phyloP scores from a whole-genome alignment of 305 asterid genomes.

The Petunia hybrid region DNA sequence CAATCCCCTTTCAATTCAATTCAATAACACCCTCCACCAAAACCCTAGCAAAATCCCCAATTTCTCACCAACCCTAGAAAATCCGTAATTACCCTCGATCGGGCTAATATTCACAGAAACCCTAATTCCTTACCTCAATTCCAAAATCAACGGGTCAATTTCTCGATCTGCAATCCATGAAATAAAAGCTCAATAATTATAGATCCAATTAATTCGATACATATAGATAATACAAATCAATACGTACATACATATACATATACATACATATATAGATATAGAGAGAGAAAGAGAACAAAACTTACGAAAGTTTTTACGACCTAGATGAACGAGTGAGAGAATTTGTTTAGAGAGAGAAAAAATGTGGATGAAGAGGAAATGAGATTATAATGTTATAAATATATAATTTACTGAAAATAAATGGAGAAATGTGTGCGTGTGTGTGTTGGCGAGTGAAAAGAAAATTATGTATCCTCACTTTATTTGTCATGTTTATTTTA shows the following conservation, averaged over 20 bases:
- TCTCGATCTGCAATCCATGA: constrained; percentile 51
- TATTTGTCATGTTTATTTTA: too few species aligned
- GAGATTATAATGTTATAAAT: constrained; percentile 23
- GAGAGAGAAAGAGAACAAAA: background rate
- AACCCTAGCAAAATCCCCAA: constrained; percentile 39
- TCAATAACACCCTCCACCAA: constrained; percentile 24
- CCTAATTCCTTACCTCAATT: constrained; percentile 37
- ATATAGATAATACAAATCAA: background rate
- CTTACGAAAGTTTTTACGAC: constrained; percentile 28
- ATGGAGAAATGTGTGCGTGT: background rate
- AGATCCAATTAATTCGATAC: constrained; percentile 39
- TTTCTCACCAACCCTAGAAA: constrained; percentile 44
- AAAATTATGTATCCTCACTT: too few species aligned
- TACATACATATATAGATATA: background rate
- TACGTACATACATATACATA: background rate
- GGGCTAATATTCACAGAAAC: constrained; percentile 38
- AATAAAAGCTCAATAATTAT: constrained; percentile 24
- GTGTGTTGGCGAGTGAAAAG: background rate
- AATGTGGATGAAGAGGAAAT: background rate
- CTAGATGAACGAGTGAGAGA: constrained; percentile 22
- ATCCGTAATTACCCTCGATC: constrained; percentile 42
- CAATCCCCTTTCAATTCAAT: background rate
- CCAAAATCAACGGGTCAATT: constrained; percentile 35
- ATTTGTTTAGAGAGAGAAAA: constrained; percentile 19
- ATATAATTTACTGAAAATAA: constrained; percentile 26